These are phyloP conservation scores for Chrysopogon serrulatus DNA, from an alignment of 176 grass and related monocot genomes.

Conservation along the genomic window DNA sequence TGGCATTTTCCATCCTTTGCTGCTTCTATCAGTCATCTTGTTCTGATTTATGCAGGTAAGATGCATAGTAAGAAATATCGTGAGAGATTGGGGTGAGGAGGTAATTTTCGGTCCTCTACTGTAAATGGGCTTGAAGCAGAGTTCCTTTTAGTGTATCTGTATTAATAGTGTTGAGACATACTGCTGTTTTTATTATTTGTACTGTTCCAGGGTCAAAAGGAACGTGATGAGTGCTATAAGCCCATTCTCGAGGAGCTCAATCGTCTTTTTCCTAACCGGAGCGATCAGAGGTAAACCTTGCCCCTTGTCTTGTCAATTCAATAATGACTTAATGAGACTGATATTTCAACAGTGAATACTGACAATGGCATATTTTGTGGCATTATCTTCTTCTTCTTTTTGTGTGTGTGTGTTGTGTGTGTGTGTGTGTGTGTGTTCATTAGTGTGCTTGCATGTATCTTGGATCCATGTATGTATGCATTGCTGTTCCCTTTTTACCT, in stretches of 20 bases:
- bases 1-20: background rate
- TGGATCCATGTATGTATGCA: background rate
- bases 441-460: constrained; percentile 9
- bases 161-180: background rate
- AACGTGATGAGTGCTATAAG: constrained; percentile 93
- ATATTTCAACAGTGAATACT: background rate
- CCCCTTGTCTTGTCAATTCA: background rate
- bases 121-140: constrained; percentile 4
- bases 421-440: background rate
- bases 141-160: background rate
- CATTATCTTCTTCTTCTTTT: background rate
- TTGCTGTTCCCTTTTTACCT: background rate
- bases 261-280: constrained; percentile 74
- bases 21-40: constrained; percentile 9
- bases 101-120: constrained; percentile 36
- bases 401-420: background rate
- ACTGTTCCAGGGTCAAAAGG: constrained; percentile 76
- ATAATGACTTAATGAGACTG: background rate
- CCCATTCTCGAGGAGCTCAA: constrained; percentile 91
- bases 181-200: background rate
- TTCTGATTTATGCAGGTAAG: constrained; percentile 68
- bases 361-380: background rate
- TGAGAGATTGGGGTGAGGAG: constrained; percentile 96
- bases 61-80: constrained; percentile 94
- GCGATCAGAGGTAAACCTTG: constrained; percentile 49